A percentile compares a stretch with the other conserved stretches of the same genome.
phyloP scores from a whole-genome alignment of 768 basidiomycete genomes.

The Auricularia sp. region DNA sequence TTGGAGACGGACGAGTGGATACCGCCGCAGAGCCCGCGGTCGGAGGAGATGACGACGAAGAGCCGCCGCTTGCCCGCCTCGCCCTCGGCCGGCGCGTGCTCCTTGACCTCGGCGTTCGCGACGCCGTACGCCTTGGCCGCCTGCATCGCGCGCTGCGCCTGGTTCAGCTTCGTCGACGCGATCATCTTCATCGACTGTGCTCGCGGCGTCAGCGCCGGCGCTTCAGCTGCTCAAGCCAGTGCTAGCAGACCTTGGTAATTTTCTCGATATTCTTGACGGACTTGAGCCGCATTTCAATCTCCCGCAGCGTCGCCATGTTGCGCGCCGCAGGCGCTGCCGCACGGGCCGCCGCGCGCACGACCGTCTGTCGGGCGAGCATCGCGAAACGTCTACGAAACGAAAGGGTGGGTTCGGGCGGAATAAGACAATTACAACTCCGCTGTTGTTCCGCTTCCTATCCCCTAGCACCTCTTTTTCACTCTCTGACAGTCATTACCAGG shows the following conservation, averaged over 20 bases:
- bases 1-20: constrained; percentile 97
- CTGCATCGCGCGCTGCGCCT: constrained; percentile 89
- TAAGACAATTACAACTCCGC: constrained; percentile 3
- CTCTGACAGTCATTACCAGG: background rate
- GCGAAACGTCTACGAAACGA: background rate
- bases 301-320: constrained; percentile 95
- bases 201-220: background rate
- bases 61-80: constrained; percentile 68
- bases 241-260: constrained; percentile 77
- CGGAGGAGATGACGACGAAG: constrained; percentile 90
- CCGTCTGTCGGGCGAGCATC: constrained; percentile 44
- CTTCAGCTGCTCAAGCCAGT: background rate
- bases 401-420: background rate
- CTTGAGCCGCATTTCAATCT: constrained; percentile 93
- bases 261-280: constrained; percentile 98
- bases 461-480: background rate
- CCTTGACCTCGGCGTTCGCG: constrained; percentile 89
- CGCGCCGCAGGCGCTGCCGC: constrained; percentile 39
- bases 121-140: constrained; percentile 87
- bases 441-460: constrained; percentile 5
- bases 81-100: constrained; percentile 44
- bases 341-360: constrained; percentile 31
- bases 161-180: constrained; percentile 91
- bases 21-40: constrained; percentile 99
- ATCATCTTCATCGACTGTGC: constrained; percentile 96